Base-by-base conservation (phyloP, 2,329 filamentous ascomycete genomes). In the Calonectria pteridis region DNA sequence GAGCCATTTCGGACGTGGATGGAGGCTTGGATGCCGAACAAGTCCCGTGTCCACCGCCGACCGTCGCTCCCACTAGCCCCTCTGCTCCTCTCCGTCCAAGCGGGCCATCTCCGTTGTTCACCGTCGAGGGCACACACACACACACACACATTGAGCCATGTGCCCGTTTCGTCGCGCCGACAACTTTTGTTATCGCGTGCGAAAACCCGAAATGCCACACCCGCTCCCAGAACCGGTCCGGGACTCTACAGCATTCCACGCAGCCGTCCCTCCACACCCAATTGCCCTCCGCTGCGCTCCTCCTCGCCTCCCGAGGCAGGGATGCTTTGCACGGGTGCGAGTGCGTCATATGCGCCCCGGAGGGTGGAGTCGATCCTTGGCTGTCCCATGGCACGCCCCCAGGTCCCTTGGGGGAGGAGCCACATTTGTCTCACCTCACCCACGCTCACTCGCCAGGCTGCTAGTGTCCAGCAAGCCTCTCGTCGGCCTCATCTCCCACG, bases 331-430 rank as follows among this genome's bases (percentile, higher is more conserved):
- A 79, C 77, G 78, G 78, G 78, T 78, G 71, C 69, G 71, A 79
- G 76, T 78, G 78, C 78, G 78, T 80, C 78, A 80, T 80, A 80
- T 79, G 78, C 75, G 77, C 77, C 78, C 77, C 78, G 64, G 73
- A 76, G 72, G 67, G 76, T 77, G 70, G 70, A 73, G 73, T 62
- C 53, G 46, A 75, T 75, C 77, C 76, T 69, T 77, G 72, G 72
- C 69, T 65, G 62, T 74, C 74, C 75, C 68, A 73, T 77, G 68
- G 76, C 75, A 74, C 72, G 67, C 67, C 66, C 78, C 77, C 73
- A 73, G 71, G 76, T 71, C 68, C 64, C 49, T 74, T 62, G 51
- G 55, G 20, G 51, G 51, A 16, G 31, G n/a, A 28, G 55, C 55
- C 55, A 59, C 55, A n/a, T n/a, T 20, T 65, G 43, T 70, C 73